Evolutionary conservation across 768 basidiomycete species (phyloP).

Genomic region (Fibroporia radiculosa): DNA sequence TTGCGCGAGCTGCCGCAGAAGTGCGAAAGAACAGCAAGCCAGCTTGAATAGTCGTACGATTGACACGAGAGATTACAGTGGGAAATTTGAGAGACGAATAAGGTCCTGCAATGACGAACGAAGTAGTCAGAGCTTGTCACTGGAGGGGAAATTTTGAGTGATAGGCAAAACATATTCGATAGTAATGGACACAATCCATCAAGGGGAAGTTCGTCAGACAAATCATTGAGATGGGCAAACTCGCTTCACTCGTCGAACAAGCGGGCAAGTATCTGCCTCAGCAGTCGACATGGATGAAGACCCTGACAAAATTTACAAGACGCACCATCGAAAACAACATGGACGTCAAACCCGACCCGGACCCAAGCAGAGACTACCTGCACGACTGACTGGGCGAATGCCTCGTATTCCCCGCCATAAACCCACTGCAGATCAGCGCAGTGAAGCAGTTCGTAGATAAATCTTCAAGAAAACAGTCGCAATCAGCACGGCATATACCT

Average conservation of each 20-base stretch:
- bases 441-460: conserved; percentile 64
- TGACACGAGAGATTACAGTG: conserved; percentile 53
- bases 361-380: conserved; percentile 61
- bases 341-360: conserved; percentile 50
- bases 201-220: too few species aligned
- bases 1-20: conserved; percentile 53
- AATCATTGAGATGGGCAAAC: not conserved
- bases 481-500: not conserved
- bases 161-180: not conserved
- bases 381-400: conserved; percentile 42
- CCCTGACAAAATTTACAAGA: conserved; percentile 6
- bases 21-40: conserved; percentile 77
- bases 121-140: too few species aligned
- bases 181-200: too few species aligned
- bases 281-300: too few species aligned
- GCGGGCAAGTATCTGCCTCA: too few species aligned
- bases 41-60: conserved; percentile 49
- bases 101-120: conserved; percentile 42
- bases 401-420: conserved; percentile 74
- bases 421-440: conserved; percentile 69
- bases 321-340: conserved; percentile 82
- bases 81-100: conserved; percentile 66
- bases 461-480: conserved; percentile 33
- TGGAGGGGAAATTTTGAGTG: not conserved
- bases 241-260: too few species aligned